phyloP scores from a whole-genome alignment of 2,329 filamentous ascomycete species.

The Alternaria consortialis region DNA sequence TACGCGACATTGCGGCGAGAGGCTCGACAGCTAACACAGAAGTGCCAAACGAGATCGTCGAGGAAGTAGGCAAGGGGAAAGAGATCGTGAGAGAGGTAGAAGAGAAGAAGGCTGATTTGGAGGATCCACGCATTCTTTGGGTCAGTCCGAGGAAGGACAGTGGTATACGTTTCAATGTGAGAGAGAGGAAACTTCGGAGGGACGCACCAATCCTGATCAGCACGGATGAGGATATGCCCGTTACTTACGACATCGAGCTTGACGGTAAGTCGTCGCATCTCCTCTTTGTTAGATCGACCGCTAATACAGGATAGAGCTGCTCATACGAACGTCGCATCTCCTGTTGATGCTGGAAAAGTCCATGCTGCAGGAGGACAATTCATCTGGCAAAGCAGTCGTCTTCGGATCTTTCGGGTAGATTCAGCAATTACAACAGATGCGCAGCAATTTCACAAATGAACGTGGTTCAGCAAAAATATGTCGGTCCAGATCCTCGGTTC shows the following conservation, averaged over 20 bases:
- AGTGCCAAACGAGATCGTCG: slow-evolving; percentile 31
- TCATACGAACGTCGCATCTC: slow-evolving; percentile 45
- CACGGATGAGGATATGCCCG: slow-evolving; percentile 70
- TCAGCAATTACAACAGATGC: slow-evolving; percentile 1
- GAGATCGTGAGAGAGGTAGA: slow-evolving; percentile 21
- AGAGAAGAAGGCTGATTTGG: slow-evolving; percentile 16
- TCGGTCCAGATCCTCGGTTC: slow-evolving; percentile 8
- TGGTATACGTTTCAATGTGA: slow-evolving; percentile 73
- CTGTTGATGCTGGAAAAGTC: slow-evolving; percentile 68
- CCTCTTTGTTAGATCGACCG: background rate
- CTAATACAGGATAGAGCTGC: slow-evolving; percentile 33
- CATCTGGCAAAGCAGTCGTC: slow-evolving; percentile 72
- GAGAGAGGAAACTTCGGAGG: slow-evolving; percentile 58
- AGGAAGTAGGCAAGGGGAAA: slow-evolving; percentile 36
- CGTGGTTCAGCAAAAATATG: background rate
- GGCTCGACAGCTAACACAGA: slow-evolving; percentile 21
- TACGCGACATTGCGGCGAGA: slow-evolving; percentile 58
- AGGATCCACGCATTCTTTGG: slow-evolving; percentile 68
- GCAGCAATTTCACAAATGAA: slow-evolving; percentile 4
- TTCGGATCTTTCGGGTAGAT: slow-evolving; percentile 61
- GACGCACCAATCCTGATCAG: slow-evolving; percentile 64
- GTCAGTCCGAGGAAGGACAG: slow-evolving; percentile 69
- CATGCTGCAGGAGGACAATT: slow-evolving; percentile 65
- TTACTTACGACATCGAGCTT: slow-evolving; percentile 75
- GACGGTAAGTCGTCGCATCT: slow-evolving; percentile 64